Percentiles rank a stretch among this genome's conserved stretches.
Evolutionary conservation across 306 rosid species (phyloP).

Genomic region (Prunus kanzakura): DNA sequence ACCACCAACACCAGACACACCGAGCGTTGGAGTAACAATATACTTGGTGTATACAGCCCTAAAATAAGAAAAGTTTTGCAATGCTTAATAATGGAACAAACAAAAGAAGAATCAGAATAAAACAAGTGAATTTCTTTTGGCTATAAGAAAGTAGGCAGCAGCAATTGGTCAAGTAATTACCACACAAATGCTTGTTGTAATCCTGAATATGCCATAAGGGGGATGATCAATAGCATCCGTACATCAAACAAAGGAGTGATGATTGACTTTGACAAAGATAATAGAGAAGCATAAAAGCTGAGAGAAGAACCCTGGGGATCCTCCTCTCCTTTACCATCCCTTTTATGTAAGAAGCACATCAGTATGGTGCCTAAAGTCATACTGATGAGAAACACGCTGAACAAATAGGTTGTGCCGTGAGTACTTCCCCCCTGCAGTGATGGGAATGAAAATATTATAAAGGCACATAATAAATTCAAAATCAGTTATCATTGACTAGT

Average conservation of each 20-base stretch:
- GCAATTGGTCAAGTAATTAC: conserved; percentile 48
- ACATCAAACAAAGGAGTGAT: conserved; percentile 51
- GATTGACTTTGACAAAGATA: conserved; percentile 54
- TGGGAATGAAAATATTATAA: conserved; percentile 20
- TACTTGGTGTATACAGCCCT: conserved; percentile 89
- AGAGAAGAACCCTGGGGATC: conserved; percentile 34
- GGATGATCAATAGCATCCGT: conserved; percentile 79
- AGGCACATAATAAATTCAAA: background rate
- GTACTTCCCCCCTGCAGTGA: conserved; percentile 64
- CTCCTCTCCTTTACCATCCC: conserved; percentile 41
- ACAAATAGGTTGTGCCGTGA: conserved; percentile 62
- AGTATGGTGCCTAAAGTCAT: conserved; percentile 73
- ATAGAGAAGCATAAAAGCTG: conserved; percentile 38
- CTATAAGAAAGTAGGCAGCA: conserved; percentile 20
- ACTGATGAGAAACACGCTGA: conserved; percentile 67
- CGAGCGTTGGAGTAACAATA: conserved; percentile 75
- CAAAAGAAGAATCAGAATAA: conserved; percentile 2
- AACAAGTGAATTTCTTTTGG: conserved; percentile 14
- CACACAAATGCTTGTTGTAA: conserved; percentile 96
- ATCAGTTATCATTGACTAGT: too few relatives aligned
- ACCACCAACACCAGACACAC: conserved; percentile 91
- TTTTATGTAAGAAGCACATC: conserved; percentile 71
- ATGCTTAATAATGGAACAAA: conserved; percentile 12
- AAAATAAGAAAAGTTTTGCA: conserved; percentile 15
- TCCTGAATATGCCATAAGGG: conserved; percentile 92